These are phyloP conservation scores for Talaromyces albobiverticillius DNA, from an alignment of 2,329 filamentous ascomycete species.

Conservation along the genomic window DNA sequence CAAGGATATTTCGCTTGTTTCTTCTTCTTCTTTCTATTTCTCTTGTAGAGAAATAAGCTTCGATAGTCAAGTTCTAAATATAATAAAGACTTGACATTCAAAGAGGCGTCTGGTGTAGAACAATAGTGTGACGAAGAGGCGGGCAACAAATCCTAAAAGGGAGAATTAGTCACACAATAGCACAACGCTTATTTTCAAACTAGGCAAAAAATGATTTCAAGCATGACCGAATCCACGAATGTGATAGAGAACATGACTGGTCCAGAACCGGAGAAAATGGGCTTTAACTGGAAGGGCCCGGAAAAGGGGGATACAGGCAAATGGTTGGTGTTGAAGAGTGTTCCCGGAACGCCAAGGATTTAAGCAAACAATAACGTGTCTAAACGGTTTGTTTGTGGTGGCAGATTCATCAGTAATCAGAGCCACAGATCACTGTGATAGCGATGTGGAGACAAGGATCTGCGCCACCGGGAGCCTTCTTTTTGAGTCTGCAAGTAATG, in stretches of 20 bases:
- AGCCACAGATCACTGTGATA: slow-evolving; percentile 1
- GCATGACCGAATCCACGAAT: slow-evolving; percentile 8
- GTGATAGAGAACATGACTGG: slow-evolving; percentile 6
- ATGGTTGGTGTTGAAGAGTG: not conserved
- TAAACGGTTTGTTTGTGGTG: slow-evolving; percentile 1
- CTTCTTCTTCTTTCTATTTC: not conserved
- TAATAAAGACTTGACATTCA: not conserved
- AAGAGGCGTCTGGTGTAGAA: not conserved
- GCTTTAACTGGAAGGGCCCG: not conserved
- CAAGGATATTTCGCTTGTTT: not conserved
- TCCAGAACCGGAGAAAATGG: not conserved
- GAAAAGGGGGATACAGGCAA: not conserved
- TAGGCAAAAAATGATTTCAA: not conserved
- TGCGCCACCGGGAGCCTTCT: slow-evolving; percentile 8
- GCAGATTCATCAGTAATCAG: slow-evolving; percentile 2
- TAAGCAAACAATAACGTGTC: slow-evolving; percentile 9
- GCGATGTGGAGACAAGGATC: slow-evolving; percentile 9
- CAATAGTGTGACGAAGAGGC: slow-evolving; percentile 1
- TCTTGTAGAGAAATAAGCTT: not conserved
- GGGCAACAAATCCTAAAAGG: slow-evolving; percentile 2
- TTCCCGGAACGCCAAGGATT: slow-evolving; percentile 2
- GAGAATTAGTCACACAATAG: slow-evolving; percentile 6
- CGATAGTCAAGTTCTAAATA: not conserved
- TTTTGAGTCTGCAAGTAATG: slow-evolving; percentile 9
- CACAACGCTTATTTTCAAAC: slow-evolving; percentile 3